Evolutionary conservation across 1,284 basidiomycete genomes (phyloP).

Genomic region (Pseudozyma sp.): DNA sequence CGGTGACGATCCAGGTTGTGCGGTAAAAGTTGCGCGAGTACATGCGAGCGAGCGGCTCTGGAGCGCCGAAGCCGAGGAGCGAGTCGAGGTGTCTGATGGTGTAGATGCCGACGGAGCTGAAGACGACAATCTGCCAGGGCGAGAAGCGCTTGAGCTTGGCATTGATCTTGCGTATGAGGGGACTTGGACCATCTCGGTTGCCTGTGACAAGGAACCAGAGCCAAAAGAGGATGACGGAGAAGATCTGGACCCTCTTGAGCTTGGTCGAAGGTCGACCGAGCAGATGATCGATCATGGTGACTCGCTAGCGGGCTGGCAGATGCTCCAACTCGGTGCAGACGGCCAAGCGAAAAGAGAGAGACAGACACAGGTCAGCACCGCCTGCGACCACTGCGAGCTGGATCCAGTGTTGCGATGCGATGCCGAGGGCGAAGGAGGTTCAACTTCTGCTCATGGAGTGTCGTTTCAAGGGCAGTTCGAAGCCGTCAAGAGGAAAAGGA

Average conservation of each 20-base stretch:
- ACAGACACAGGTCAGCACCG: background rate
- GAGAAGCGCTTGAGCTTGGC: conserved; percentile 75
- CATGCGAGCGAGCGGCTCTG: conserved; percentile 84
- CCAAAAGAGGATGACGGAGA: conserved; percentile 59
- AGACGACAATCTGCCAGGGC: conserved; percentile 92
- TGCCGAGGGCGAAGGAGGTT: background rate
- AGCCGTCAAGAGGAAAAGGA: too few species aligned
- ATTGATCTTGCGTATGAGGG: conserved; percentile 39
- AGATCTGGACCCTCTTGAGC: conserved; percentile 58
- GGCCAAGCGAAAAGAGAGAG: background rate
- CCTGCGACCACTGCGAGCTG: background rate
- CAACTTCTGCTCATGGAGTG: too few species aligned
- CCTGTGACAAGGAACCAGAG: conserved; percentile 43
- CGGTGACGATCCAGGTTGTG: conserved; percentile 89
- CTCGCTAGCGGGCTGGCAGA: background rate
- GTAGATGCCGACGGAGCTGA: conserved; percentile 85
- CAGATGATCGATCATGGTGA: conserved; percentile 62
- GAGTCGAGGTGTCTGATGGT: conserved; percentile 87
- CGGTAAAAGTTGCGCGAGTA: conserved; percentile 94
- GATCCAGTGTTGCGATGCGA: background rate
- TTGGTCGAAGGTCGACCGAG: conserved; percentile 62
- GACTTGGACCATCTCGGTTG: conserved; percentile 51
- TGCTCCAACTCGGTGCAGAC: background rate
- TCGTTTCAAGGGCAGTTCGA: too few species aligned
- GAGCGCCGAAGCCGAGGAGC: conserved; percentile 85